phyloP scores from a whole-genome alignment of 495 filamentous ascomycete species.

The Penicillium cosmopolitanum region DNA sequence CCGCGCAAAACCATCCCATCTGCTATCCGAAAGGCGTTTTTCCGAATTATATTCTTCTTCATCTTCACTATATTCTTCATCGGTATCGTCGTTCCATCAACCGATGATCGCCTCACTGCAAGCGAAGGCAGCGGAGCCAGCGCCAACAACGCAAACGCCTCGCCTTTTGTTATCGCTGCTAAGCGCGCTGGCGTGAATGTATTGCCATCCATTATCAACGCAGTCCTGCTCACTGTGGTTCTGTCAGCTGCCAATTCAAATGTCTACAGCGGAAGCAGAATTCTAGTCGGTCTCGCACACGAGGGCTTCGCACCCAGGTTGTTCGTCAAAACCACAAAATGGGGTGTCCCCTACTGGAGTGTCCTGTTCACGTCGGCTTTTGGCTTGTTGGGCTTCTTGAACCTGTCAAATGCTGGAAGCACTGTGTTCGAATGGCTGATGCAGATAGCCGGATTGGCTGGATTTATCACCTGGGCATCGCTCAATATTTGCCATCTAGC shows the following conservation, averaged over 20 bases:
- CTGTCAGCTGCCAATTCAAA: conserved; percentile 69
- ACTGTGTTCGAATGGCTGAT: conserved; percentile 53
- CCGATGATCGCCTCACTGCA: conserved; percentile 24
- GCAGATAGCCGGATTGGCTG: conserved; percentile 58
- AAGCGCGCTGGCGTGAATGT: conserved; percentile 58
- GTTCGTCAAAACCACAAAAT: conserved; percentile 39
- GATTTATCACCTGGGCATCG: conserved; percentile 59
- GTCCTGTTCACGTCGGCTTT: conserved; percentile 40
- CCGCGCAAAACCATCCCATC: conserved; percentile 62
- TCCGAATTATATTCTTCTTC: conserved; percentile 69
- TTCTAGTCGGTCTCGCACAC: conserved; percentile 56
- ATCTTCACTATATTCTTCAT: conserved; percentile 68
- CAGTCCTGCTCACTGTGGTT: conserved; percentile 63
- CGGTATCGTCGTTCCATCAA: conserved; percentile 60
- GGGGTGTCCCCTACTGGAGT: conserved; percentile 44
- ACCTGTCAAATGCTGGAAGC: conserved; percentile 29
- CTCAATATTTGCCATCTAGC: conserved; percentile 54
- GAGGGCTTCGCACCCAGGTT: conserved; percentile 54
- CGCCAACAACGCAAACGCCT: conserved; percentile 41
- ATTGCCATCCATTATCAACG: conserved; percentile 71
- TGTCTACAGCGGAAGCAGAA: conserved; percentile 66
- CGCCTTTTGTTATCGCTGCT: conserved; percentile 60
- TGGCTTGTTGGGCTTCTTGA: conserved; percentile 43
- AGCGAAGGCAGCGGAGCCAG: conserved; percentile 45
- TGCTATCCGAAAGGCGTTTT: conserved; percentile 68